Percentiles rank a stretch among this genome's conserved stretches.
These are phyloP conservation scores for Backusella circina DNA, from an alignment of 192 early-diverging fungal species.

Conservation along the genomic window DNA sequence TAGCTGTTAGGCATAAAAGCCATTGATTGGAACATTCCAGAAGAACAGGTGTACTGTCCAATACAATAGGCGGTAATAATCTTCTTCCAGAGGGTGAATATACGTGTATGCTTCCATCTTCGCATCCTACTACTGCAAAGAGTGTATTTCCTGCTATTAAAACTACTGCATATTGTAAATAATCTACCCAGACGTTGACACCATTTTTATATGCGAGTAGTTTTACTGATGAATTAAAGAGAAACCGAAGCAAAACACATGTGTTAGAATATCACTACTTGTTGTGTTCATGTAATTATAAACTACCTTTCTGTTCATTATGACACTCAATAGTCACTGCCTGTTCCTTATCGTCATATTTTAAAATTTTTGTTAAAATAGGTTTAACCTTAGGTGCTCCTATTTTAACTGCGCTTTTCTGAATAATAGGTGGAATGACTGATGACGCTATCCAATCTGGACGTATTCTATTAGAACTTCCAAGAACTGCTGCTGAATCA, in stretches of 20 bases:
- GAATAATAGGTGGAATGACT: conserved; percentile 36
- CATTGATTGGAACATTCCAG: conserved; percentile 54
- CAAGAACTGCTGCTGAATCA: background rate
- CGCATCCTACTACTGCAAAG: conserved; percentile 60
- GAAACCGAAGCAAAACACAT: background rate
- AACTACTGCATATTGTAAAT: conserved; percentile 53
- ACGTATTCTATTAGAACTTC: background rate
- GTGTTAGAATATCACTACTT: background rate
- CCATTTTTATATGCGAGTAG: conserved; percentile 26
- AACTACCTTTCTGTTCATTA: conserved; percentile 9
- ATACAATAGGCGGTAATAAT: conserved; percentile 60
- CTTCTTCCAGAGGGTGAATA: conserved; percentile 69
- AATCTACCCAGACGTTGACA: conserved; percentile 55
- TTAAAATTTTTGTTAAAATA: conserved; percentile 17
- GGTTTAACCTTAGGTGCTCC: conserved; percentile 46
- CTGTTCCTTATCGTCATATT: background rate
- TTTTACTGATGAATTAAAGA: background rate
- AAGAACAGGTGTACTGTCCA: conserved; percentile 61
- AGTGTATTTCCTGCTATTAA: conserved; percentile 53
- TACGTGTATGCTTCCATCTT: conserved; percentile 62
- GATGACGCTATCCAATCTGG: conserved; percentile 36
- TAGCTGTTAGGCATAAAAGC: conserved; percentile 61
- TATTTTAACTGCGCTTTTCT: conserved; percentile 43
- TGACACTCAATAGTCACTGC: conserved; percentile 31
- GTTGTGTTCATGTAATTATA: background rate